Evolutionary conservation across 1,284 basidiomycete species (phyloP).

Genomic region (Tilletiopsis washingtonensis): DNA sequence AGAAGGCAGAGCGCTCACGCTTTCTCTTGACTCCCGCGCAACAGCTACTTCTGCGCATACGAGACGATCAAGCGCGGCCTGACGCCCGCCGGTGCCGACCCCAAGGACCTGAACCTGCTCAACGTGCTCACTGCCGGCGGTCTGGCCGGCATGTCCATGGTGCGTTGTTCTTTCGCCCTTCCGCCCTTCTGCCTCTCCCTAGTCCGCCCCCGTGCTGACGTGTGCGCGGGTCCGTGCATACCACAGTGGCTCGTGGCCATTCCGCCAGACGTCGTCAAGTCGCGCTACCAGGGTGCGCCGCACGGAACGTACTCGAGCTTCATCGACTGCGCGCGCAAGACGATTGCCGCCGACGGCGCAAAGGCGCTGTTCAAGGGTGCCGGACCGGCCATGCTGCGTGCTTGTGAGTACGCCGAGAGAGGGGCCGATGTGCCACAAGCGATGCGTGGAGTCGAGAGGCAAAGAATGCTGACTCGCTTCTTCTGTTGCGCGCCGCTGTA

Average conservation of each 20-base stretch:
- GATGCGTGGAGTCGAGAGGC: too few species aligned
- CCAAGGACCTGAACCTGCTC: slow-evolving; percentile 74
- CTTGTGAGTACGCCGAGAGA: too few species aligned
- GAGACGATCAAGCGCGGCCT: slow-evolving; percentile 83
- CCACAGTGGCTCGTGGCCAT: slow-evolving; percentile 33
- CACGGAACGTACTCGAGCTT: slow-evolving; percentile 90
- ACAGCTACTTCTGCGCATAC: slow-evolving; percentile 92
- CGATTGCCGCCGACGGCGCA: slow-evolving; percentile 82
- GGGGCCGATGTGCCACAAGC: too few species aligned
- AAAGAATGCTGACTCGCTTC: not conserved
- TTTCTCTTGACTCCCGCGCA: too few species aligned
- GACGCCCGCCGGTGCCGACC: slow-evolving; percentile 62
- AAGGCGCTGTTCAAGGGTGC: slow-evolving; percentile 92
- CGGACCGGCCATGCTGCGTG: slow-evolving; percentile 71
- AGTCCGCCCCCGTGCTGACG: not conserved
- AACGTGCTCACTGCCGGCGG: slow-evolving; percentile 89
- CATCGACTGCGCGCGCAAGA: slow-evolving; percentile 83
- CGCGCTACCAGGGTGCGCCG: slow-evolving; percentile 90
- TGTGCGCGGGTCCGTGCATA: not conserved
- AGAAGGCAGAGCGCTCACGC: not conserved
- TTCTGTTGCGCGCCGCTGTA: slow-evolving; percentile 51
- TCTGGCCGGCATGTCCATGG: slow-evolving; percentile 94
- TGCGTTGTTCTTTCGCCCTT: slow-evolving; percentile 57
- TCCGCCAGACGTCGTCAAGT: slow-evolving; percentile 61
- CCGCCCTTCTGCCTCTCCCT: not conserved